Conservation (phyloP, 495 filamentous ascomycete genomes). For the Xylaria bambusicola region DNA sequence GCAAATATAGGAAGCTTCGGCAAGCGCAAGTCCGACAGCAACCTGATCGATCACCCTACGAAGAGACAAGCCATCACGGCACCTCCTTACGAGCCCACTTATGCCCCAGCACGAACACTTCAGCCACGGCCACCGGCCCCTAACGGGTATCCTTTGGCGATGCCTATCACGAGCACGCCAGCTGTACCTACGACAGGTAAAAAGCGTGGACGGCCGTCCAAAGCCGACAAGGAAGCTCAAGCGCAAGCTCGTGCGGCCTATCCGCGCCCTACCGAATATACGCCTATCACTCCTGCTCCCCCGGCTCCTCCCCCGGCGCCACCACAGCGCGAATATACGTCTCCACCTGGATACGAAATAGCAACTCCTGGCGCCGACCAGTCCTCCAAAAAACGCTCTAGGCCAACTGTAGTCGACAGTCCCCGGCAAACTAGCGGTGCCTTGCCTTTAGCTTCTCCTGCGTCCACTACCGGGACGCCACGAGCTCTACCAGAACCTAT, state of each 20-base stretch:
- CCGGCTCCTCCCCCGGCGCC: conserved; percentile 34
- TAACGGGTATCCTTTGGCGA: conserved; percentile 38
- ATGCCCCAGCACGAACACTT: conserved; percentile 30
- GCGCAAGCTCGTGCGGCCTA: conserved; percentile 32
- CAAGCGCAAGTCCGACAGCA: conserved; percentile 49
- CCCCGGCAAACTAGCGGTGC: conserved; percentile 27
- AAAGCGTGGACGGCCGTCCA: conserved; percentile 39
- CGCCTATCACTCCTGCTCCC: conserved; percentile 42
- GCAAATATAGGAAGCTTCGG: conserved; percentile 34
- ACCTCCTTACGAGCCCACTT: conserved; percentile 30
- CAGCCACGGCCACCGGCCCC: conserved; percentile 34
- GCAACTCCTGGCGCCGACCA: conserved; percentile 28
- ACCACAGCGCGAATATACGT: conserved; percentile 31
- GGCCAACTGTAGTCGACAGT: conserved; percentile 29
- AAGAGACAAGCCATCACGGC: conserved; percentile 45
- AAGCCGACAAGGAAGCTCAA: conserved; percentile 37
- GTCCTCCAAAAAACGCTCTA: conserved; percentile 26
- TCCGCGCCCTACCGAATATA: conserved; percentile 37
- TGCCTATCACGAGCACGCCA: conserved; percentile 12
- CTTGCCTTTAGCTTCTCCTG: conserved; percentile 28
- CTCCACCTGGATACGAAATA: conserved; percentile 34
- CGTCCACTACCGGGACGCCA: conserved; percentile 32
- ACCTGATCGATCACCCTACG: conserved; percentile 41
- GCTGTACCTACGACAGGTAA: conserved; percentile 32
- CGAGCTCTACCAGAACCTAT: conserved; percentile 31